These are phyloP conservation scores for Alternaria dauci DNA, from an alignment of 2,329 filamentous ascomycete species.

Conservation along the genomic window DNA sequence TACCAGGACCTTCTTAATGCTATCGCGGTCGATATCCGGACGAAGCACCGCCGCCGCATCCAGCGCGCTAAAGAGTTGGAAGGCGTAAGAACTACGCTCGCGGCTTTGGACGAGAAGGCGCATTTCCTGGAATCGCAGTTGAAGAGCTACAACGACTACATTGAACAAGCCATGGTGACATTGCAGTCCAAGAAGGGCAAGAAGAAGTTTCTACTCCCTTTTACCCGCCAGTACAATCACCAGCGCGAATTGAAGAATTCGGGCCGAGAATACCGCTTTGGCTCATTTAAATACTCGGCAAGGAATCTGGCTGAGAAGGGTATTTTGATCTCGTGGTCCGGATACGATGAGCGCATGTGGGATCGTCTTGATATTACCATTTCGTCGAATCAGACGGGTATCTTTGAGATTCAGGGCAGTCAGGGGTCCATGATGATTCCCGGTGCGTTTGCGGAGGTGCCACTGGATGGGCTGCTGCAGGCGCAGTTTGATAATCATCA, in stretches of 20 bases:
- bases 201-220: slow-evolving; percentile 92
- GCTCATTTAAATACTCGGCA: slow-evolving; percentile 96
- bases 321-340: slow-evolving; percentile 89
- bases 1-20: slow-evolving; percentile 99
- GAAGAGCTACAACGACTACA: slow-evolving; percentile 98
- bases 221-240: slow-evolving; percentile 99
- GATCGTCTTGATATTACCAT: slow-evolving; percentile 94
- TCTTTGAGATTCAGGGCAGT: slow-evolving; percentile 91
- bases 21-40: slow-evolving; percentile 95
- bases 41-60: slow-evolving; percentile 91
- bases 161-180: slow-evolving; percentile 97
- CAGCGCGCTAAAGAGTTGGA: slow-evolving; percentile 93
- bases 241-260: slow-evolving; percentile 92
- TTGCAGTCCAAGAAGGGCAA: slow-evolving; percentile 97
- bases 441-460: slow-evolving; percentile 85
- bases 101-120: slow-evolving; percentile 83
- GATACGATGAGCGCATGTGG: slow-evolving; percentile 83
- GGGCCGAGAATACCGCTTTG: slow-evolving; percentile 95
- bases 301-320: slow-evolving; percentile 90
- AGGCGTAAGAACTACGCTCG: slow-evolving; percentile 76
- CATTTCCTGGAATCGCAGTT: slow-evolving; percentile 92
- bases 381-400: slow-evolving; percentile 89
- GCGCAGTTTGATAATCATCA: slow-evolving; percentile 97
- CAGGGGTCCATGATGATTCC: slow-evolving; percentile 95
- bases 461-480: slow-evolving; percentile 92